Conservation (phyloP, 1,284 basidiomycete genomes). For the Ustilago lituana region DNA sequence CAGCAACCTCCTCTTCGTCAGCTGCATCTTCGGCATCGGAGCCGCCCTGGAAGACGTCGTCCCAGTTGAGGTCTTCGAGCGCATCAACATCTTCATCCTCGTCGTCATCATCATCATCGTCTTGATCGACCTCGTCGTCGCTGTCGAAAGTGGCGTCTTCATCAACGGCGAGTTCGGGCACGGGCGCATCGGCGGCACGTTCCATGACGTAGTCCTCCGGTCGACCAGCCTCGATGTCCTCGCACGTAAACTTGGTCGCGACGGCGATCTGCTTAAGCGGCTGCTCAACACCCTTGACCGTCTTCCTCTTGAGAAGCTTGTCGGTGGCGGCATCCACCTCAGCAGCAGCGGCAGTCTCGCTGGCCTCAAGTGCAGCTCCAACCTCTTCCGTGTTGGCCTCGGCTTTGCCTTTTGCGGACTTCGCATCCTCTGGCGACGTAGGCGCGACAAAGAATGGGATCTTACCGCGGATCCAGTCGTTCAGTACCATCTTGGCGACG, state of each 20-base stretch:
- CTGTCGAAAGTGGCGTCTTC: conserved; percentile 50
- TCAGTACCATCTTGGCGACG: conserved; percentile 92
- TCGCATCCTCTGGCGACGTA: conserved; percentile 44
- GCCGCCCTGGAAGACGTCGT: conserved; percentile 75
- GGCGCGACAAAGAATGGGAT: conserved; percentile 88
- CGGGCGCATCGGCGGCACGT: conserved; percentile 56
- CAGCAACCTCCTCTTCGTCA: conserved; percentile 42
- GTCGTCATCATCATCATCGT: conserved; percentile 64
- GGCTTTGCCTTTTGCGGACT: conserved; percentile 43
- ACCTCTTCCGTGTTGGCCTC: conserved; percentile 34
- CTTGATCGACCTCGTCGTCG: conserved; percentile 51
- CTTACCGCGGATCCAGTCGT: conserved; percentile 97
- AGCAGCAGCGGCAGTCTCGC: conserved; percentile 9
- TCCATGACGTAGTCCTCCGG: conserved; percentile 65
- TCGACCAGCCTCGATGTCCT: conserved; percentile 62
- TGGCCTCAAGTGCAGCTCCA: conserved; percentile 12
- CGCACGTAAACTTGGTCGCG: conserved; percentile 71
- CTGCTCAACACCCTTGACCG: conserved; percentile 72
- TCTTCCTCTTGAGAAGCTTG: conserved; percentile 64
- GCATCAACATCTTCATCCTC: conserved; percentile 59
- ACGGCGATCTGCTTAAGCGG: conserved; percentile 72
- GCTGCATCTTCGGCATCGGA: conserved; percentile 57
- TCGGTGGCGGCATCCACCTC: conserved; percentile 32
- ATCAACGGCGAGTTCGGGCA: conserved; percentile 41
- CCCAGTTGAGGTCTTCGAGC: conserved; percentile 79